These are phyloP conservation scores for Kluyveromyces siamensis DNA, from an alignment of 805 yeast genomes.

Conservation along the genomic window DNA sequence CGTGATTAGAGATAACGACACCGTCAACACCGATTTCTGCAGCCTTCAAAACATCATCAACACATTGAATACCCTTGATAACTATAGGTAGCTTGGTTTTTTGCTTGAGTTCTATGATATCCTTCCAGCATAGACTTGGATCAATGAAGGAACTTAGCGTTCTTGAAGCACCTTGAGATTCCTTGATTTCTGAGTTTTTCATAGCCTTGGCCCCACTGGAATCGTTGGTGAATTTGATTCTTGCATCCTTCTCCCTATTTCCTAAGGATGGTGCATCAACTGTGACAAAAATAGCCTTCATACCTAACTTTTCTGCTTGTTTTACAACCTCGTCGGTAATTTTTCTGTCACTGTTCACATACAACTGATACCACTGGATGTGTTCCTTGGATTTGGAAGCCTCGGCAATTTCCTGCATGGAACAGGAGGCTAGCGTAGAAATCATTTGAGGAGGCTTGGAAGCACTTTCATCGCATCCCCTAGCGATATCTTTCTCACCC, in stretches of 20 bases:
- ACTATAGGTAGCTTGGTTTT: conserved; percentile 58
- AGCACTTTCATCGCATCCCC: conserved; percentile 66
- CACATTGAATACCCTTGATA: conserved; percentile 78
- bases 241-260: conserved; percentile 81
- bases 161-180: conserved; percentile 74
- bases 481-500: conserved; percentile 80
- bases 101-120: conserved; percentile 45
- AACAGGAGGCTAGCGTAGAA: conserved; percentile 83
- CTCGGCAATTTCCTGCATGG: conserved; percentile 76
- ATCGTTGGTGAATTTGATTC: conserved; percentile 46
- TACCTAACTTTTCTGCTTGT: conserved; percentile 64
- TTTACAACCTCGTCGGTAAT: conserved; percentile 51
- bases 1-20: conserved; percentile 81
- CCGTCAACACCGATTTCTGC: conserved; percentile 65
- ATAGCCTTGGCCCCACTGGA: conserved; percentile 28
- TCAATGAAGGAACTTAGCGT: conserved; percentile 84
- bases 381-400: conserved; percentile 53
- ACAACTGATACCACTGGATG: conserved; percentile 82
- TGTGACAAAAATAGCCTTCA: conserved; percentile 77
- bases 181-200: conserved; percentile 45
- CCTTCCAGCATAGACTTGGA: conserved; percentile 56
- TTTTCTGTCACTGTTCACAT: conserved; percentile 71
- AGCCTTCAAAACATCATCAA: conserved; percentile 69
- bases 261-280: conserved; percentile 93
- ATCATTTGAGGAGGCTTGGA: conserved; percentile 71